Percentiles rank a stretch among this genome's conserved stretches.
Conservation (phyloP, 1,284 basidiomycete species). For the Coniophora puteana region DNA sequence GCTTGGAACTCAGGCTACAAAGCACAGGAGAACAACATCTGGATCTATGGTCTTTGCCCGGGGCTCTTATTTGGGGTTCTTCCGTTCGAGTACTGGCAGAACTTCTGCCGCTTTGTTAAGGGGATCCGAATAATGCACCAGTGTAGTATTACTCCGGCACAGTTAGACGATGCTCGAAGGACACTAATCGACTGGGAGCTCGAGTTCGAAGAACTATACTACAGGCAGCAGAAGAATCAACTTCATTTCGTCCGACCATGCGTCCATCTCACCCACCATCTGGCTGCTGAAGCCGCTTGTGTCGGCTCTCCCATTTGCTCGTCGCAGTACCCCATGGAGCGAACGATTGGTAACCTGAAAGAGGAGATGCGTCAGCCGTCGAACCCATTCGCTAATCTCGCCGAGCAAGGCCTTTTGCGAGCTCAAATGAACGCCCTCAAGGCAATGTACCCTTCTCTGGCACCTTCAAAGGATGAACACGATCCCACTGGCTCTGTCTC, state of each 20-base stretch:
- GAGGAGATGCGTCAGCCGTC: background rate
- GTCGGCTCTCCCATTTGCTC: no score
- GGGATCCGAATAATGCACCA: conserved; percentile 8
- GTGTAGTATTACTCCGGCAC: background rate
- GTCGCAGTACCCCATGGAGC: no score
- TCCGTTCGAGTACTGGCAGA: conserved; percentile 17
- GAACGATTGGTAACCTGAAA: background rate
- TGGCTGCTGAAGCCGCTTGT: conserved; percentile 16
- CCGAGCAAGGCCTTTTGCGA: background rate
- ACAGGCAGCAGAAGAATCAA: background rate
- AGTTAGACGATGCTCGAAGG: background rate
- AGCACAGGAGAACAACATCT: conserved; percentile 29
- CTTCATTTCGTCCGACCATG: conserved; percentile 3
- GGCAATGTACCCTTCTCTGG: background rate
- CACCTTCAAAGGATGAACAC: conserved; percentile 1
- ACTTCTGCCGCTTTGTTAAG: conserved; percentile 3
- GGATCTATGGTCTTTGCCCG: conserved; percentile 29
- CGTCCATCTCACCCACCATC: background rate
- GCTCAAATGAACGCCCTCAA: conserved; percentile 1
- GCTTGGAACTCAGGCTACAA: conserved; percentile 34
- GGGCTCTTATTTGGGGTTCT: conserved; percentile 23
- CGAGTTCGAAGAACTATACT: conserved; percentile 3
- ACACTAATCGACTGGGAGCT: background rate
- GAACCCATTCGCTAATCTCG: background rate
- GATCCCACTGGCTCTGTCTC: background rate